A percentile compares a stretch with the other conserved stretches of the same genome.
Conservation (phyloP, 495 filamentous ascomycete genomes). For the Elaphomyces granulatus region DNA sequence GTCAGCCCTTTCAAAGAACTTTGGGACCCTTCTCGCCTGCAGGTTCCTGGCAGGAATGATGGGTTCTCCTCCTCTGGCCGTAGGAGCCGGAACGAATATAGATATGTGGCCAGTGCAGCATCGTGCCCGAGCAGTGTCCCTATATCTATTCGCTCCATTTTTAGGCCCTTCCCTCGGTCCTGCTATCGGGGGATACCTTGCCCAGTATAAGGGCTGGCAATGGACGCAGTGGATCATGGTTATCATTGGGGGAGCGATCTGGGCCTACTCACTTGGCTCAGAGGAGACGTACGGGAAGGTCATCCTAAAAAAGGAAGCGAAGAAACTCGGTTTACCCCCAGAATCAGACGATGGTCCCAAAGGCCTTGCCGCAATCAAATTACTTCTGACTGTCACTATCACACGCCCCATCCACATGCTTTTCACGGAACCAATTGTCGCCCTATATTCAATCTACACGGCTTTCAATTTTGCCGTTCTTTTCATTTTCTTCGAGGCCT, state of each 20-base stretch:
- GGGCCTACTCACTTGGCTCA: constrained; percentile 25
- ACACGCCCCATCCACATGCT: constrained; percentile 52
- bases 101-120: constrained; percentile 24
- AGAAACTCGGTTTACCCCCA: too few relatives aligned
- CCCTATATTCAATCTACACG: constrained; percentile 44
- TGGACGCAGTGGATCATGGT: constrained; percentile 50
- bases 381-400: constrained; percentile 41
- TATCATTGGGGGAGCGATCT: constrained; percentile 32
- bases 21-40: constrained; percentile 40
- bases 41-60: constrained; percentile 49
- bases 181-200: constrained; percentile 48
- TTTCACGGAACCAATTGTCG: constrained; percentile 49
- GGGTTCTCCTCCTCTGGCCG: constrained; percentile 21
- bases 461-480: constrained; percentile 50
- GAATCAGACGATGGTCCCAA: constrained; percentile 24
- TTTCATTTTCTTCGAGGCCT: constrained; percentile 51
- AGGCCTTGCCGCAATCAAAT: constrained; percentile 22
- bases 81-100: constrained; percentile 33
- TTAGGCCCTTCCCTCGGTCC: constrained; percentile 31
- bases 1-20: constrained; percentile 39
- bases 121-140: constrained; percentile 22
- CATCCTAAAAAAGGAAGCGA: constrained; percentile 39
- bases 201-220: constrained; percentile 42
- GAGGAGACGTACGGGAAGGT: constrained; percentile 50
- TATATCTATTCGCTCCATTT: constrained; percentile 26